phyloP scores from a whole-genome alignment of 306 rosid species.

The Medicago lupulina region DNA sequence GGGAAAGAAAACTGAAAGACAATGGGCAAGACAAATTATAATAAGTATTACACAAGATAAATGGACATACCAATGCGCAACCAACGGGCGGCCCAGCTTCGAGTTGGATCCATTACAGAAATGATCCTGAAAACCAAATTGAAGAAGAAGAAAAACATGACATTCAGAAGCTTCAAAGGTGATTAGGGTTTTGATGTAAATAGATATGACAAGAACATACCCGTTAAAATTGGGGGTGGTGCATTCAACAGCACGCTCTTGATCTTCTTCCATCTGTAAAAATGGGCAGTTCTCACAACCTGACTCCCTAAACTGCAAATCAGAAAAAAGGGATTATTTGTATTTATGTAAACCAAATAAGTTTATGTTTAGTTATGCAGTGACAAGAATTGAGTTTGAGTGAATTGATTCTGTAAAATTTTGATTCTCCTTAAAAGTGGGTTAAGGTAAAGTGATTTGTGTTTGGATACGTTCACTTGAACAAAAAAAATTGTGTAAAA shows the following conservation, averaged over 20 bases:
- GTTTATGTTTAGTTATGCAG: too few relatives aligned
- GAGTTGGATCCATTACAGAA: slow-evolving; percentile 88
- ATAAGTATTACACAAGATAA: slow-evolving; percentile 15
- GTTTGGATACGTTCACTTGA: too few relatives aligned
- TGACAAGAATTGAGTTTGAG: too few relatives aligned
- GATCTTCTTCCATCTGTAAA: slow-evolving; percentile 94
- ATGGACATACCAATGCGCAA: slow-evolving; percentile 74
- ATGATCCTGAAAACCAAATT: slow-evolving; percentile 63
- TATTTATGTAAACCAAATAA: not conserved
- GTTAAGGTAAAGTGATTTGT: not conserved
- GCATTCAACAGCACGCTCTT: slow-evolving; percentile 83
- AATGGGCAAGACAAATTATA: not conserved
- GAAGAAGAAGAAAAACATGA: slow-evolving; percentile 13
- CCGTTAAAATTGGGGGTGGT: slow-evolving; percentile 98
- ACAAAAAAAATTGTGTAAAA: not conserved
- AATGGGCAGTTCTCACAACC: slow-evolving; percentile 96
- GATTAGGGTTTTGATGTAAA: not conserved
- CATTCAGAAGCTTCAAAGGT: slow-evolving; percentile 10
- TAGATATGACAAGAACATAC: slow-evolving; percentile 40
- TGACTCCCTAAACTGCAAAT: slow-evolving; percentile 74
- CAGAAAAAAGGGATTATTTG: slow-evolving; percentile 16
- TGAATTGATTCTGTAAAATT: too few relatives aligned
- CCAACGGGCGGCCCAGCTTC: slow-evolving; percentile 98
- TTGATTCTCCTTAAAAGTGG: too few relatives aligned
- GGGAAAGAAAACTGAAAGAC: slow-evolving; percentile 15